A percentile compares a stretch with the other conserved stretches of the same genome.
phyloP scores from a whole-genome alignment of 345 rosid genomes.

The Euphorbia tirucalli region DNA sequence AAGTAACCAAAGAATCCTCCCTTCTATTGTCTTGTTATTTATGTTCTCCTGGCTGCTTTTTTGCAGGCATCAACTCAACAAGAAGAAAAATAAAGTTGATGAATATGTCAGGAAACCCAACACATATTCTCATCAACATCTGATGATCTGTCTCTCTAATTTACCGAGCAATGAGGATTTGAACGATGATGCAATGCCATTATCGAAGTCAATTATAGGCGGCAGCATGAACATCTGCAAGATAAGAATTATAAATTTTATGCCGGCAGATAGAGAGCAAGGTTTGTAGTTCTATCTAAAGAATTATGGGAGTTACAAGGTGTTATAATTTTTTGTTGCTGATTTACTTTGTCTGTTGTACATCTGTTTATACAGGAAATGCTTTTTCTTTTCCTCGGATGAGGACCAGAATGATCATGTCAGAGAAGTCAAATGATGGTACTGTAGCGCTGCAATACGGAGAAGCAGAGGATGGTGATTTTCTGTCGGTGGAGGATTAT shows the following conservation, averaged over 20 bases:
- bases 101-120: slow-evolving; percentile 39
- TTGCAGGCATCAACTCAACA: slow-evolving; percentile 67
- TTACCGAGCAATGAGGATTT: slow-evolving; percentile 54
- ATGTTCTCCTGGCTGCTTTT: slow-evolving; percentile 27
- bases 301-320: slow-evolving; percentile 14
- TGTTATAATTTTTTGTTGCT: slow-evolving; percentile 6
- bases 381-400: slow-evolving; percentile 40
- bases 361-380: slow-evolving; percentile 39
- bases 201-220: slow-evolving; percentile 74
- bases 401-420: slow-evolving; percentile 59
- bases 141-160: slow-evolving; percentile 38
- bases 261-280: slow-evolving; percentile 56
- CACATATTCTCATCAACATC: slow-evolving; percentile 36
- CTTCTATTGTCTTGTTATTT: slow-evolving; percentile 2
- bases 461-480: slow-evolving; percentile 68
- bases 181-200: slow-evolving; percentile 50
- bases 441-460: slow-evolving; percentile 83
- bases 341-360: slow-evolving; percentile 16
- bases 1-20: no score
- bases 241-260: slow-evolving; percentile 61
- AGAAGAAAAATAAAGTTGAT: slow-evolving; percentile 66
- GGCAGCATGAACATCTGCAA: slow-evolving; percentile 80
- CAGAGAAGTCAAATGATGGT: slow-evolving; percentile 77
- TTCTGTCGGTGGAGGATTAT: slow-evolving; percentile 64
- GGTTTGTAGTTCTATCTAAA: slow-evolving; percentile 42